Base-by-base conservation (phyloP, 1,284 basidiomycete genomes). In the Fomitopsis pinicola region DNA sequence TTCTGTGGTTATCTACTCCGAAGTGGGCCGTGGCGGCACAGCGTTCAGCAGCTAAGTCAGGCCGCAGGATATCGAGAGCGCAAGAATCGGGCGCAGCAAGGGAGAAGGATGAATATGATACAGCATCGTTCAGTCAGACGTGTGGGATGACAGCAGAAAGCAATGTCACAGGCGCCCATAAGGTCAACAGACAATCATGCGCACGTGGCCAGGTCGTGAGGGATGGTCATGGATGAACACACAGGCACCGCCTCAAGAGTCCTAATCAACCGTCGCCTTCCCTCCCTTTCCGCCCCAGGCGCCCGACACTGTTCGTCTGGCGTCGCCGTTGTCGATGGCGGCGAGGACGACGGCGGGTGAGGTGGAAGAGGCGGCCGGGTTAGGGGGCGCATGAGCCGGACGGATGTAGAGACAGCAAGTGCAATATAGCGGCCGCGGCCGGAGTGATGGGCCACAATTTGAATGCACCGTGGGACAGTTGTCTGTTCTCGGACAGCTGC, bases 381-480 rank as follows among this genome's bases (percentile, higher is more conserved):
- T 4, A 1, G 48, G 26, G 46, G 46, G 15, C 22, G 17, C 14
- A 8, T n/a, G 53, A 19, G 52, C 57, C 62, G 55, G 64, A 46
- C 59, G 63, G 66, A 65, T 64, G 64, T 60, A 61, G 59, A 61
- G 59, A 40, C 15, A 28, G 53, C 56, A 35, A 64, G 62, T 59
- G 63, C 63, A 65, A 63, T 22, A 22, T 63, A 28, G 52, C 69
- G 66, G 65, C 69, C 69, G 67, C 68, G 66, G 62, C 69, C 69
- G 71, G 71, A 57, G 58, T 55, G 71, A 72, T 70, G 67, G n/a
- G n/a, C 12, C 35, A 46, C 38, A 54, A 54, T 53, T 55, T 44
- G 52, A 33, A 68, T 61, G 63, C 63, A 62, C 67, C 72, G 74
- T 75, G 74, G 70, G 74, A 75, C 71, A 72, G 66, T 68, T 68